A percentile compares a stretch with the other conserved stretches of the same genome.
Evolutionary conservation across 192 early-diverging fungal genomes (phyloP).

Genomic region (Backusella macrospora): DNA sequence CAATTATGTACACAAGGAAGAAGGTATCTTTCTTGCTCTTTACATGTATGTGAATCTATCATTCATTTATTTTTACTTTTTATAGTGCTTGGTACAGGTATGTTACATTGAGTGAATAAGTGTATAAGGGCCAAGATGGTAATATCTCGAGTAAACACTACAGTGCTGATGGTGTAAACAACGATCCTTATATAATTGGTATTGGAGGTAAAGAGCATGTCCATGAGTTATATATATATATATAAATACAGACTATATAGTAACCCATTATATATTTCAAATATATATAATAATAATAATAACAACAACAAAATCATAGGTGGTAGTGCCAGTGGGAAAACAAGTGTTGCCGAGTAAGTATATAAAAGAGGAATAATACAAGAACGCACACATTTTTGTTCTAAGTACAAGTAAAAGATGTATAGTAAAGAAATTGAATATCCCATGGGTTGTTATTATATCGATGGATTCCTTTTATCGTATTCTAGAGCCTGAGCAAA

Average conservation of each 20-base stretch:
- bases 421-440: constrained; percentile 73
- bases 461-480: constrained; percentile 99
- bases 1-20: not conserved
- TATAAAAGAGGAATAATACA: not conserved
- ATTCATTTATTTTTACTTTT: not conserved
- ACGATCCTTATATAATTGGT: constrained; percentile 69
- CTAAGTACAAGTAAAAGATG: constrained; percentile 40
- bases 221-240: not conserved
- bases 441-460: constrained; percentile 86
- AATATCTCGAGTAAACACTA: too few relatives aligned
- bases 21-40: not conserved
- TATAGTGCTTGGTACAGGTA: constrained; percentile 1
- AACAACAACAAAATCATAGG: constrained; percentile 40
- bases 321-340: constrained; percentile 85
- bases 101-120: not conserved
- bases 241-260: too few relatives aligned
- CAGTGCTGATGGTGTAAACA: constrained; percentile 63
- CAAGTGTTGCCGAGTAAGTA: constrained; percentile 69
- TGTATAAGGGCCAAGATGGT: too few relatives aligned
- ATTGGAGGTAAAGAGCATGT: constrained; percentile 59
- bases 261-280: too few relatives aligned
- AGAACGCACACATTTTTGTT: not conserved
- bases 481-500: constrained; percentile 75
- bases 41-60: not conserved
- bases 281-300: too few relatives aligned